Base-by-base conservation (phyloP, 1,284 basidiomycete genomes). In the Neotropicomus parvogracilis region DNA sequence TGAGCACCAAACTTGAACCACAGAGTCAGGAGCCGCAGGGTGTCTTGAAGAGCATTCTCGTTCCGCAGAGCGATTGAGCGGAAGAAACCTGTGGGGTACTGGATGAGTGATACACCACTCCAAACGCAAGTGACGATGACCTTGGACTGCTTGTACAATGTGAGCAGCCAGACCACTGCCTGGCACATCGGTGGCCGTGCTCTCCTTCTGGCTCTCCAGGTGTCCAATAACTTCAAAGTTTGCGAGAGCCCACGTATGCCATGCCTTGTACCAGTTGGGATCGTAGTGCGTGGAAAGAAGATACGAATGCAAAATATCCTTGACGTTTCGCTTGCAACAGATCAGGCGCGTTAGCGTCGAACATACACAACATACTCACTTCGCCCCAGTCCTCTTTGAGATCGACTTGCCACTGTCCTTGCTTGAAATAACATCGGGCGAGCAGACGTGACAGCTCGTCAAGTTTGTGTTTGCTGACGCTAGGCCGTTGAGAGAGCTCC, bases 1-100 rank as follows among this genome's bases (percentile, higher is more conserved):
- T 97, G 87, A 41, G 87, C 84, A 12, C 97, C 97, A 65, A 91
- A 99, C 64, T 97, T 97, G 79, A 99, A 99, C 97, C 97, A 99
- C 6, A 99, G 73, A 0, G 97, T 98, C 29, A 99, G 75, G 13
- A 99, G 74, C 29, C 97, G 84, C 26, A 99, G 76, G 2, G 91
- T 98, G 59, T 99, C 97, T 66, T 99, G 97, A 19, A 99, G 72
- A 4, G 94, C 88, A 64, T 97, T 95, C 59, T 92, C 88, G 52
- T 86, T 94, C 29, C 84, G 88, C 35, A 97, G 74, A 14, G 91
- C 81, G 55, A 99, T 97, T 0, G 97, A 99, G 10, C 88, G 85
- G 82, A 99, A 94, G 77, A 99, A 95, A 12, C 93, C 93, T 87
- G 54, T 21, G 21, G 35, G 19, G 28, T 32, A 45, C 43, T 17